Conservation (phyloP, 2,329 filamentous ascomycete species). For the Aspergillus intermedius region DNA sequence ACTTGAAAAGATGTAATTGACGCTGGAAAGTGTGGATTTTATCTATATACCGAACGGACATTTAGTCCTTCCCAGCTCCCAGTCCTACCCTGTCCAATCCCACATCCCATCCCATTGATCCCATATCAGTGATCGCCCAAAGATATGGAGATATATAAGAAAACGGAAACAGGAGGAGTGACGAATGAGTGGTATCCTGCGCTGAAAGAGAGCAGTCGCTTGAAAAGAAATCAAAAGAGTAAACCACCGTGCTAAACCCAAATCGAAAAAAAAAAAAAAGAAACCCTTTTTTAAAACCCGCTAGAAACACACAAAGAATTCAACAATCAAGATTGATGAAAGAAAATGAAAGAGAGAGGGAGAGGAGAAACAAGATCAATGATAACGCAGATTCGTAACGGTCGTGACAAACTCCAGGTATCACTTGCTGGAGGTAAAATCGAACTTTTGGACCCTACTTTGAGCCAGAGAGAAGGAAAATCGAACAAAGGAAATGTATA, state of each 20-base stretch:
- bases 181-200: background rate
- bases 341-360: conserved; percentile 9
- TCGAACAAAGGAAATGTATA: conserved; percentile 4
- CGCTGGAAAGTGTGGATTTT: background rate
- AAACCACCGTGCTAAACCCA: conserved; percentile 10
- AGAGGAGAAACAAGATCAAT: conserved; percentile 13
- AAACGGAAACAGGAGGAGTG: conserved; percentile 3
- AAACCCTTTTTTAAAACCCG: background rate
- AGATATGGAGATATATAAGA: conserved; percentile 4
- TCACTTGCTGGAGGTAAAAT: conserved; percentile 8
- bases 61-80: background rate
- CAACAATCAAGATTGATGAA: background rate
- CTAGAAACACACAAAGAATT: background rate
- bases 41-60: background rate
- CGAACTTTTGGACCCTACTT: background rate
- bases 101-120: background rate
- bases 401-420: conserved; percentile 14
- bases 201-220: background rate
- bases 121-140: background rate
- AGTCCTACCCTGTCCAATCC: background rate
- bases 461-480: conserved; percentile 4
- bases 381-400: conserved; percentile 14
- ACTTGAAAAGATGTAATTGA: background rate
- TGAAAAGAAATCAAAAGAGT: conserved; percentile 9
- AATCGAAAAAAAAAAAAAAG: background rate